Evolutionary conservation across 2,329 filamentous ascomycete species (phyloP).

Genomic region (Phaeosphaeria sp.): DNA sequence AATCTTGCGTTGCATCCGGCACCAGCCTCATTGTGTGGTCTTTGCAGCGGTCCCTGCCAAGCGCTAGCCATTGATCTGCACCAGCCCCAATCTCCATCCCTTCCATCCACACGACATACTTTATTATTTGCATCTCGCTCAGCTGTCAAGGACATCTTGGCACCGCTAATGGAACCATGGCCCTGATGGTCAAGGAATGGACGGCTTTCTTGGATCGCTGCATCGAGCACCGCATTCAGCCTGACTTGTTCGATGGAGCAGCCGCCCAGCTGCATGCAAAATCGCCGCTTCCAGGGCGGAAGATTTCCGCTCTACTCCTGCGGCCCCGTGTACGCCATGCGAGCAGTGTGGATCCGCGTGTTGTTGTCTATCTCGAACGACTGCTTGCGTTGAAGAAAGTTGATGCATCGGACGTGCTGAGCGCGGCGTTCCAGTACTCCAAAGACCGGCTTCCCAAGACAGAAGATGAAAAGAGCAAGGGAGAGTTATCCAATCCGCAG

Average conservation of each 20-base stretch:
- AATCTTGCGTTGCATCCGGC: not conserved
- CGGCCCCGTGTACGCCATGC: constrained; percentile 35
- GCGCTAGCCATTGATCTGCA: constrained; percentile 6
- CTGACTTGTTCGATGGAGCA: constrained; percentile 43
- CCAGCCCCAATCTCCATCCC: constrained; percentile 10
- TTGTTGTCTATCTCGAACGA: constrained; percentile 44
- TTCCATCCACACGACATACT: constrained; percentile 22
- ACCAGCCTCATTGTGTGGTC: constrained; percentile 7
- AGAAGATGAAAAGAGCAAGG: constrained; percentile 31
- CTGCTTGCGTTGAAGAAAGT: constrained; percentile 41
- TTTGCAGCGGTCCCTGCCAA: constrained; percentile 8
- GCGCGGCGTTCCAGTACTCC: constrained; percentile 42
- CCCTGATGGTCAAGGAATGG: constrained; percentile 44
- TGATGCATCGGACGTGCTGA: constrained; percentile 44
- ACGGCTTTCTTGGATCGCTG: constrained; percentile 43
- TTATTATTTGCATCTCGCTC: constrained; percentile 12
- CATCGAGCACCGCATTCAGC: constrained; percentile 38
- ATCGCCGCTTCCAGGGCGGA: constrained; percentile 44
- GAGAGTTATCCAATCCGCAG: constrained; percentile 39
- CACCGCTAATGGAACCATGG: constrained; percentile 39
- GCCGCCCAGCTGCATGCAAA: constrained; percentile 40
- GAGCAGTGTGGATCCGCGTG: constrained; percentile 43
- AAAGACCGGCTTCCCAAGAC: constrained; percentile 39
- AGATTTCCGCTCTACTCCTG: constrained; percentile 45
- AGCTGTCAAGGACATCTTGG: constrained; percentile 18